Evolutionary conservation across 768 basidiomycete genomes (phyloP).

Genomic region (Tricholoma bakamatsutake): DNA sequence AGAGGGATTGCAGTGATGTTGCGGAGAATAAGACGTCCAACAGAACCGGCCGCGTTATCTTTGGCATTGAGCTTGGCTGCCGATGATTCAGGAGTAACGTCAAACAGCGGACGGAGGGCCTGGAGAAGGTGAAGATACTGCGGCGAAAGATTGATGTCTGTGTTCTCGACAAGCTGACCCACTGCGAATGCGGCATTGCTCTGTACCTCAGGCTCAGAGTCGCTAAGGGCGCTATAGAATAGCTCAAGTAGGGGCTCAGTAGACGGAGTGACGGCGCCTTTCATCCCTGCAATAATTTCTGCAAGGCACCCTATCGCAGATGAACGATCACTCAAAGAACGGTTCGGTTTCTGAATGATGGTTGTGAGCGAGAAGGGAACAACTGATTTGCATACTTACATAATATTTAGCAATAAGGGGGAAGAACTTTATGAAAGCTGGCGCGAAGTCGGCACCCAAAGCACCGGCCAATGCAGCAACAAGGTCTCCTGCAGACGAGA

Average conservation of each 20-base stretch:
- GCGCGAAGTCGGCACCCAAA: conserved; percentile 79
- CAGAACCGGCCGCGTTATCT: conserved; percentile 96
- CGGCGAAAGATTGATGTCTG: conserved; percentile 69
- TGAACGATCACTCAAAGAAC: conserved; percentile 87
- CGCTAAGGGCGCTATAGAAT: conserved; percentile 76
- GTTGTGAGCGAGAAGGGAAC: not conserved
- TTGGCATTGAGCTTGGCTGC: conserved; percentile 72
- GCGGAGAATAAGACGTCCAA: conserved; percentile 80
- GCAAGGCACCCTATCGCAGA: conserved; percentile 91
- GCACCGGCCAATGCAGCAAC: conserved; percentile 83
- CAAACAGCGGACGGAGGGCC: conserved; percentile 79
- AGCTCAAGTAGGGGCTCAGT: conserved; percentile 80
- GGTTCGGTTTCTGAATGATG: conserved; percentile 63
- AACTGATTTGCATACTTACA: conserved; percentile 39
- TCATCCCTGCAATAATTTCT: conserved; percentile 93
- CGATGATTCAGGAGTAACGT: conserved; percentile 55
- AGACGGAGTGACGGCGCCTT: conserved; percentile 75
- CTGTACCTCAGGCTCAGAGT: conserved; percentile 87
- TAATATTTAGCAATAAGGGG: conserved; percentile 90
- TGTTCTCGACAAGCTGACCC: conserved; percentile 87
- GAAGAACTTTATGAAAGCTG: conserved; percentile 81
- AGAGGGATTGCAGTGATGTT: conserved; percentile 78
- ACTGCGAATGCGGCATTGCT: conserved; percentile 95
- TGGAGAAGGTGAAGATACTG: conserved; percentile 78
- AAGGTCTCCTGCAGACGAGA: conserved; percentile 91